phyloP scores from a whole-genome alignment of 176 grass and related monocot genomes.

The Areca catechu region DNA sequence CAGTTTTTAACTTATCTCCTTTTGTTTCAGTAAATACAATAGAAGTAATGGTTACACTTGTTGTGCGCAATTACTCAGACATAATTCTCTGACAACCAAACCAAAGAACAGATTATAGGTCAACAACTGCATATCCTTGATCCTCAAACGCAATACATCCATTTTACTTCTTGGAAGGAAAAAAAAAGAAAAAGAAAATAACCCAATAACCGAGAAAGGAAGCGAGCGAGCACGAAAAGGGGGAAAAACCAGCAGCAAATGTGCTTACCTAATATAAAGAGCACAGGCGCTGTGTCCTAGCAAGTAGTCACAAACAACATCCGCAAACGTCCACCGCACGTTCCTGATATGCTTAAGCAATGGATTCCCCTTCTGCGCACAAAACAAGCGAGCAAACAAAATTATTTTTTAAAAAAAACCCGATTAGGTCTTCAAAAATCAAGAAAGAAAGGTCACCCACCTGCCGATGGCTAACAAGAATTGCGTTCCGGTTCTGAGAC shows the following conservation, averaged over 20 bases:
- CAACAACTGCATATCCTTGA: no score
- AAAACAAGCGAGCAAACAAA: neutral
- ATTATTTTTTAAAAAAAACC: conserved; percentile 1
- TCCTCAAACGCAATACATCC: no score
- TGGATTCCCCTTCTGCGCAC: conserved; percentile 75
- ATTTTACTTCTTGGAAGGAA: no score
- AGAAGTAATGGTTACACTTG: no score
- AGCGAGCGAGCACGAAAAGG: neutral
- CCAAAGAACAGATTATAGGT: no score
- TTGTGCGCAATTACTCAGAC: no score
- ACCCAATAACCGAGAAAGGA: neutral
- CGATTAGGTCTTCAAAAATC: neutral
- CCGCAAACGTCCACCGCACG: conserved; percentile 69
- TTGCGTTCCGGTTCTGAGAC: conserved; percentile 55
- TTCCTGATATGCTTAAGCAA: conserved; percentile 96
- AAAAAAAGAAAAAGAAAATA: no score
- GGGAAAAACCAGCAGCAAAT: neutral
- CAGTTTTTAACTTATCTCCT: no score
- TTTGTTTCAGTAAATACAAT: no score
- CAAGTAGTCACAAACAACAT: conserved; percentile 71
- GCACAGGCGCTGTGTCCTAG: conserved; percentile 82
- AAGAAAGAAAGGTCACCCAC: conserved; percentile 23
- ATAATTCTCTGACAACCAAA: no score
- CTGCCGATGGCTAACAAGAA: conserved; percentile 90
- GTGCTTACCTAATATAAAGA: conserved; percentile 70